Evolutionary conservation across 2,329 filamentous ascomycete genomes (phyloP), one percentile per base, ranked within the genome.

Genomic region (Xylaria sp.): DNA sequence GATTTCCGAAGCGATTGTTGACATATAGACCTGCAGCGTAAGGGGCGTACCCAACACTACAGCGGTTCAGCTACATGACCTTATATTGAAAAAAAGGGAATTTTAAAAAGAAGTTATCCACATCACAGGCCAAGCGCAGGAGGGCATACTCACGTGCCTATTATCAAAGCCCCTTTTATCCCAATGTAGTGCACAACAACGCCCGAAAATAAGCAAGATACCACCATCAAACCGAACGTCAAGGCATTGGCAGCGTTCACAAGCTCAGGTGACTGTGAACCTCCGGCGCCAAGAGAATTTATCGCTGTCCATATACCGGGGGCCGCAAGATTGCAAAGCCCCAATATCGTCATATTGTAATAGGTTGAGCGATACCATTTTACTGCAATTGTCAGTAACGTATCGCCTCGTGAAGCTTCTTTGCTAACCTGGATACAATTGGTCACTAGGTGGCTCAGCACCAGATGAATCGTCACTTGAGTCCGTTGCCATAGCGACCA

Each of bases 261-360:
- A 1, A 93, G 83, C 73, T 89, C 85, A 0, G 91, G 91, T 9
- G 85, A 84, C 71, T 89, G 84, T 35, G 87, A 84, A 2, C 91
- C 91, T 58, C 91, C 91, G 1, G 90, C 91, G 10, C 91, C 91
- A 0, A 93, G 84, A 0, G 86, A 89, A 80, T 92, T 93, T 90
- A 93, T 91, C 8, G 90, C 90, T 13, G 84, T 86, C 91, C 91
- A 93, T 69, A 93, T 90, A 0, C 91, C 91, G 0, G 91, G 91
- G 0, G 91, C 90, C 1, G 89, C 83, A 69, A 93, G 87, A 75
- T 91, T 92, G 79, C 89, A 92, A 10, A 93, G 78, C 0, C 91
- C 91, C 1, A 93, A 85, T 47, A 93, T 87, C 37, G 90, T 86
- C 60, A 91, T 89, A 80, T 93, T 93, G 81, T 88, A 93, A 72